These are phyloP conservation scores for Phlegmacium glaucopus DNA, from an alignment of 768 basidiomycete genomes.

Conservation along the genomic window DNA sequence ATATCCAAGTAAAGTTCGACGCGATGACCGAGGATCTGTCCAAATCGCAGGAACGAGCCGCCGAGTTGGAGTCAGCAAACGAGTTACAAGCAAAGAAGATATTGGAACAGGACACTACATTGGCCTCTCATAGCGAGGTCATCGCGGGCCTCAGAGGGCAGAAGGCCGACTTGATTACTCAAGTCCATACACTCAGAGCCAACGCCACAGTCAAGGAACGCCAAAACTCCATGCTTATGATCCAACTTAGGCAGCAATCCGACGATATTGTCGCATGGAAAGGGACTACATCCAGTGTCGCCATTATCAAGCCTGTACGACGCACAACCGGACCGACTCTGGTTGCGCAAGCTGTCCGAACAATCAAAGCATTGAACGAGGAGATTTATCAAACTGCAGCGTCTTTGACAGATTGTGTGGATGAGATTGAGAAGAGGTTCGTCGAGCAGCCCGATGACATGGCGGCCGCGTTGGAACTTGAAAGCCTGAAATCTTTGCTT, in stretches of 20 bases:
- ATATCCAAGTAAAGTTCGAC: neutral
- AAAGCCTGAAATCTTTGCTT: slow-evolving; percentile 28
- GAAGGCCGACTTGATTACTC: slow-evolving; percentile 10
- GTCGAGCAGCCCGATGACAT: slow-evolving; percentile 14
- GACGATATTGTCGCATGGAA: neutral
- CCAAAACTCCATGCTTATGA: too few species aligned
- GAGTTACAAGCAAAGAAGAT: neutral
- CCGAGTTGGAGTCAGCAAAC: neutral
- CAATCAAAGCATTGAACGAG: slow-evolving; percentile 31
- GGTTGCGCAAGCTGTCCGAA: slow-evolving; percentile 14
- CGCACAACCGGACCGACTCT: neutral
- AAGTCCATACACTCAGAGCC: neutral
- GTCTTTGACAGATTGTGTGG: slow-evolving; percentile 35
- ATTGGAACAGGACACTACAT: slow-evolving; percentile 2
- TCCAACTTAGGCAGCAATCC: too few species aligned
- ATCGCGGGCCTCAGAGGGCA: slow-evolving; percentile 10
- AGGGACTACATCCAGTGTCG: neutral
- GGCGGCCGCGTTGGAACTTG: slow-evolving; percentile 19
- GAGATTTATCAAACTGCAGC: slow-evolving; percentile 40
- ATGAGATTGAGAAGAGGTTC: slow-evolving; percentile 23
- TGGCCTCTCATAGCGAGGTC: slow-evolving; percentile 6
- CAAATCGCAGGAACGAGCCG: slow-evolving; percentile 6
- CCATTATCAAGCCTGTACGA: slow-evolving; percentile 1
- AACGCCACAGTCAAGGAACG: too few species aligned
- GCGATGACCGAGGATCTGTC: slow-evolving; percentile 2